A percentile compares a stretch with the other conserved stretches of the same genome.
phyloP scores from a whole-genome alignment of 768 basidiomycete genomes.

The Pilatotrama ljubarskyi region DNA sequence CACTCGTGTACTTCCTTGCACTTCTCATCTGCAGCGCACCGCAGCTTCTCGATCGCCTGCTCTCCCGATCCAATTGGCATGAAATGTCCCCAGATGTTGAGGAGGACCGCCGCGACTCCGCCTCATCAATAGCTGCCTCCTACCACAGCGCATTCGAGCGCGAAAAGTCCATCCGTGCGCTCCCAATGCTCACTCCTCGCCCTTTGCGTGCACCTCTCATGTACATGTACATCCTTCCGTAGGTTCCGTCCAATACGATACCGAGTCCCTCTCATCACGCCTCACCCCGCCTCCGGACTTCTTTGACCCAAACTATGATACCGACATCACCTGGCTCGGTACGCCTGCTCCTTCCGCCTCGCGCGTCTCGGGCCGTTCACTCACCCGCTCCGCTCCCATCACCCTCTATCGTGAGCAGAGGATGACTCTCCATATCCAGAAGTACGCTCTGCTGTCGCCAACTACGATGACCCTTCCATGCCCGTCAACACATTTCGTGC shows the following conservation, averaged over 20 bases:
- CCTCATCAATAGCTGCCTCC: slow-evolving; percentile 13
- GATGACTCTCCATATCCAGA: slow-evolving; percentile 88
- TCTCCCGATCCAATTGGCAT: slow-evolving; percentile 12
- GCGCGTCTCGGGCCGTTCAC: neutral
- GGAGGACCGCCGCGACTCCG: slow-evolving; percentile 16
- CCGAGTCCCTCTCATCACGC: slow-evolving; percentile 13
- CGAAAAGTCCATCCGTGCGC: slow-evolving; percentile 20
- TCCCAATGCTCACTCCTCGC: neutral
- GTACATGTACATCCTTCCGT: neutral
- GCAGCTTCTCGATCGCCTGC: neutral
- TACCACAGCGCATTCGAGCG: slow-evolving; percentile 4
- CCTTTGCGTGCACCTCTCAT: neutral
- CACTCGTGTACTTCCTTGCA: neutral
- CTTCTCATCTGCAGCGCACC: neutral
- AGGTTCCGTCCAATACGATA: slow-evolving; percentile 6
- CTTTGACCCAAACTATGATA: slow-evolving; percentile 31
- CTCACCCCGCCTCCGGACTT: slow-evolving; percentile 14
- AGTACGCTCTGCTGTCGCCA: slow-evolving; percentile 74
- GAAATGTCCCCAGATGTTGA: slow-evolving; percentile 20
- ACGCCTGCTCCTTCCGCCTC: neutral
- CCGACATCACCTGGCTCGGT: slow-evolving; percentile 29
- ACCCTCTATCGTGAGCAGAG: slow-evolving; percentile 32
- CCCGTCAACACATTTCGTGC: slow-evolving; percentile 65
- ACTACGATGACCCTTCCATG: slow-evolving; percentile 68
- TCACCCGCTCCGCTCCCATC: neutral